Evolutionary conservation across 2,329 filamentous ascomycete genomes (phyloP).

Genomic region (Hypoxylon sp.): DNA sequence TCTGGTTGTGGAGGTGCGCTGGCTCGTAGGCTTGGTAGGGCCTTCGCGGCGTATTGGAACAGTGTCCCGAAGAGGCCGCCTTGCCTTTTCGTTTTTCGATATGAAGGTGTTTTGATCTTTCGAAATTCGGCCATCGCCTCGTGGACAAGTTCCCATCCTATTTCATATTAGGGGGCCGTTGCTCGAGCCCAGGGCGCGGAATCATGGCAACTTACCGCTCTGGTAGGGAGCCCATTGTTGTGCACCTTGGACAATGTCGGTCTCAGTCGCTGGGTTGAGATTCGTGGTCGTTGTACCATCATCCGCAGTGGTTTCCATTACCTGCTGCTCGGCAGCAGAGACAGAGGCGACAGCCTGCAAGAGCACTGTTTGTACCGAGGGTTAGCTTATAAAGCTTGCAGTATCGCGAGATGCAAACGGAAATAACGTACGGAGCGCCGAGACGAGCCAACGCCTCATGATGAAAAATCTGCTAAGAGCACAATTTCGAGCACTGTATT

Average conservation of each 20-base stretch:
- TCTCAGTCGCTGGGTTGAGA: conserved; percentile 46
- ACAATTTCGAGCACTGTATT: conserved; percentile 48
- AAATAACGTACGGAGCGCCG: conserved; percentile 52
- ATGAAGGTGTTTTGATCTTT: conserved; percentile 63
- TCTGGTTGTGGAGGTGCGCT: conserved; percentile 62
- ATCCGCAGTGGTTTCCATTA: conserved; percentile 44
- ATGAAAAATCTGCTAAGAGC: conserved; percentile 53
- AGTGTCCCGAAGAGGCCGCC: conserved; percentile 61
- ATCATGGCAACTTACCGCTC: conserved; percentile 48
- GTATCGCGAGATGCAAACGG: conserved; percentile 17
- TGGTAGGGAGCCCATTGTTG: conserved; percentile 55
- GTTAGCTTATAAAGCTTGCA: conserved; percentile 26
- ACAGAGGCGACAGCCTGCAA: conserved; percentile 51
- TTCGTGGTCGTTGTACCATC: conserved; percentile 44
- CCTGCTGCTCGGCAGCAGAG: conserved; percentile 51
- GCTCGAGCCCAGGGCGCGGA: background rate
- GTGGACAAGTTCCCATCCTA: conserved; percentile 69
- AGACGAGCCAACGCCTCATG: conserved; percentile 54
- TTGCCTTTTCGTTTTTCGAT: conserved; percentile 62
- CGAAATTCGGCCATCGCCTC: conserved; percentile 65
- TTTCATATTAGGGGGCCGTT: conserved; percentile 27
- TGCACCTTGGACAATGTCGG: conserved; percentile 47
- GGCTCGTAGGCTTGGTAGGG: conserved; percentile 65
- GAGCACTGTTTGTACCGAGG: conserved; percentile 47
- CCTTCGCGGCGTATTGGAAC: conserved; percentile 63